phyloP scores from a whole-genome alignment of 345 rosid species.

The Brassica napus region Da-Ae NC_063435.1:22037501-22038000 shows the following conservation, averaged over 20 bases:
- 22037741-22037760: conserved; percentile 96
- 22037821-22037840: conserved; percentile 63
- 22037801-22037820: conserved; percentile 32
- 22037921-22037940: conserved; percentile 12
- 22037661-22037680: conserved; percentile 95
- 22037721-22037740: conserved; percentile 99
- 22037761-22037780: conserved; percentile 58
- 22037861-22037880: conserved; percentile 98
- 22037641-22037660: conserved; percentile 95
- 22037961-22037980: conserved; percentile 32
- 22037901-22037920: conserved; percentile 67
- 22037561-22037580: conserved; percentile 9
- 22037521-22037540: conserved; percentile 9
- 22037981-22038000: conserved; percentile 99
- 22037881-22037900: conserved; percentile 98
- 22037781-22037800: conserved; percentile 1
- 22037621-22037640: conserved; percentile 99
- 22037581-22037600: background rate
- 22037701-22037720: conserved; percentile 99
- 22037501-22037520: conserved; percentile 3
- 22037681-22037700: conserved; percentile 99
- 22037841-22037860: conserved; percentile 99
- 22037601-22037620: conserved; percentile 29
- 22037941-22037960: conserved; percentile 17
- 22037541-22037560: background rate